phyloP scores from a whole-genome alignment of 495 filamentous ascomycete species.

The Penicillium canescens region DNA sequence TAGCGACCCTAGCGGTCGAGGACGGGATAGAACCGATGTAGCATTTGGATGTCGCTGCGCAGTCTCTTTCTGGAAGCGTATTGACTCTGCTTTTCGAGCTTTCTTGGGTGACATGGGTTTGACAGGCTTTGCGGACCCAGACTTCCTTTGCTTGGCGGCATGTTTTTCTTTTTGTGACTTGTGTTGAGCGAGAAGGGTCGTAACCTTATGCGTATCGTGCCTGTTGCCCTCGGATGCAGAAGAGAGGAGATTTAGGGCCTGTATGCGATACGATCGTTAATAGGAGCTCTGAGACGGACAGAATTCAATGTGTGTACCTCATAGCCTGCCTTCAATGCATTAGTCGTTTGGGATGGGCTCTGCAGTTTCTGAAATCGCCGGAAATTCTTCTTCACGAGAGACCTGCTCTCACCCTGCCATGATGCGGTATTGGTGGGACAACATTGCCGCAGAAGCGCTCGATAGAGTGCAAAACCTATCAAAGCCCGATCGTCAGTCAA shows the following conservation, averaged over 20 bases:
- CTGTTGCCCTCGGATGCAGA: slow-evolving; percentile 36
- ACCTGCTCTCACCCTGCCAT: slow-evolving; percentile 39
- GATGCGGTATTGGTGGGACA: slow-evolving; percentile 44
- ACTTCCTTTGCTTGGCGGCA: slow-evolving; percentile 18
- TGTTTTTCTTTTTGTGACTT: slow-evolving; percentile 18
- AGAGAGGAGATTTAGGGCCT: slow-evolving; percentile 43
- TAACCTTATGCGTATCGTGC: slow-evolving; percentile 22
- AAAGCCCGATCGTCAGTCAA: slow-evolving; percentile 11
- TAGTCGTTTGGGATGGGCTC: slow-evolving; percentile 52
- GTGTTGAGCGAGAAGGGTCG: slow-evolving; percentile 22
- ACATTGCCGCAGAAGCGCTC: slow-evolving; percentile 66
- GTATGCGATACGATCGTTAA: not conserved
- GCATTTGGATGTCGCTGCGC: slow-evolving; percentile 39
- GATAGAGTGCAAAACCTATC: slow-evolving; percentile 72
- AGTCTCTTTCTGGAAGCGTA: slow-evolving; percentile 28
- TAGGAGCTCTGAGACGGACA: not conserved
- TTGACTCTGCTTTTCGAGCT: slow-evolving; percentile 26
- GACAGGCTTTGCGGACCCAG: slow-evolving; percentile 5
- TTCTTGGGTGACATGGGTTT: slow-evolving; percentile 27
- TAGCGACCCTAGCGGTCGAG: slow-evolving; percentile 42
- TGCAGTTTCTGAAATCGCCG: slow-evolving; percentile 54
- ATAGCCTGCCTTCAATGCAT: slow-evolving; percentile 66
- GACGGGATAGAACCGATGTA: slow-evolving; percentile 41
- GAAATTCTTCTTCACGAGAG: slow-evolving; percentile 57
- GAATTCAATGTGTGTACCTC: slow-evolving; percentile 39